Conservation (phyloP, 1,139 yeast genomes). For the Hanseniaspora sp. region DNA sequence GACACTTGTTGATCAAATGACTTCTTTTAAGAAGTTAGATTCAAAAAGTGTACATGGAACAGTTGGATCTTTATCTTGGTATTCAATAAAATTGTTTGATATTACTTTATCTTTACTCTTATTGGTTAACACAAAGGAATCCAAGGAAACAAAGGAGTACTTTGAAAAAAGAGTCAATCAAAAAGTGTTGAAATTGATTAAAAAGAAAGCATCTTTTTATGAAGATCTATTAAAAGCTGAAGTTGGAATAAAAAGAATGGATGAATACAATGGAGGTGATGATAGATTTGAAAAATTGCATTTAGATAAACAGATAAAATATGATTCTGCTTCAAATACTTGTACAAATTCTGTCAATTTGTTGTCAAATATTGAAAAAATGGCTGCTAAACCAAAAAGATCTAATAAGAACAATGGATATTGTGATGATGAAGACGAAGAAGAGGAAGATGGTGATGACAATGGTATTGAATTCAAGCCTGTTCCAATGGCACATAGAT, state of each 20-base stretch:
- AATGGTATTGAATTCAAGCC: conserved; percentile 8
- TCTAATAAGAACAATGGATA: neutral
- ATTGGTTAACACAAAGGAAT: conserved; percentile 22
- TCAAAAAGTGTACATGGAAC: conserved; percentile 33
- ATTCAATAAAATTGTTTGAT: conserved; percentile 47
- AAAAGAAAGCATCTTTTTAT: conserved; percentile 18
- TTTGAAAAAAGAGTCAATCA: conserved; percentile 17
- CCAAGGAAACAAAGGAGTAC: conserved; percentile 12
- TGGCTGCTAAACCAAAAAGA: neutral
- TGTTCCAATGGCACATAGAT: neutral
- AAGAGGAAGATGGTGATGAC: conserved; percentile 4
- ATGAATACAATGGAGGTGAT: conserved; percentile 10
- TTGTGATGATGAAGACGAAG: neutral
- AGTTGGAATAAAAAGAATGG: neutral
- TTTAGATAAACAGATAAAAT: conserved; percentile 6
- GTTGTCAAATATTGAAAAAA: neutral
- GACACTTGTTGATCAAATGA: conserved; percentile 39
- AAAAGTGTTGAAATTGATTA: conserved; percentile 26
- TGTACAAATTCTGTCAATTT: neutral
- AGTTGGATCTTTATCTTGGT: conserved; percentile 51
- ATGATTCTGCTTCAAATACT: neutral
- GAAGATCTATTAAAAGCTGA: conserved; percentile 4
- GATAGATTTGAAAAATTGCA: conserved; percentile 4
- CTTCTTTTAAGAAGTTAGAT: conserved; percentile 42
- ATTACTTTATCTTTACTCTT: conserved; percentile 45